These are phyloP conservation scores for Fusarium sp. DNA, from an alignment of 2,329 filamentous ascomycete genomes.

Conservation along the genomic window DNA sequence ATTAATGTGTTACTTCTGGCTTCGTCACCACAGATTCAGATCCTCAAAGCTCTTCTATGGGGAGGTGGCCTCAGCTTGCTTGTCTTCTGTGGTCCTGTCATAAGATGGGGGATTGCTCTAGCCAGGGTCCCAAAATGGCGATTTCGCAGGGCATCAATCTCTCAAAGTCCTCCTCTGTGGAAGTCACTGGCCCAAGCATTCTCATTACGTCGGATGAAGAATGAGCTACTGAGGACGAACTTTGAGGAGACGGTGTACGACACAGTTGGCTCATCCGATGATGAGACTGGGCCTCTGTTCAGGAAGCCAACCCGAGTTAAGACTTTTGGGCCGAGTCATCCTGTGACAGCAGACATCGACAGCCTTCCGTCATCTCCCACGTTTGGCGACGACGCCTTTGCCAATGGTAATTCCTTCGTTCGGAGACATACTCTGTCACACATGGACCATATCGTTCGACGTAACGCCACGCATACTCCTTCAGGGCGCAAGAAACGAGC, in stretches of 20 bases:
- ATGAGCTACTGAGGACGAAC: conserved; percentile 50
- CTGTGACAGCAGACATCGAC: conserved; percentile 22
- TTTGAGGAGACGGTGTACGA: conserved; percentile 51
- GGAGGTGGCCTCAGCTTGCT: conserved; percentile 83
- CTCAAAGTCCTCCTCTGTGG: conserved; percentile 52
- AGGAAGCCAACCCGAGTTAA: conserved; percentile 44
- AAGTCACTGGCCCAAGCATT: conserved; percentile 56
- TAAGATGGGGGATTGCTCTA: conserved; percentile 86
- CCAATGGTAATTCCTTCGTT: conserved; percentile 38
- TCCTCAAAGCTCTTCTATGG: conserved; percentile 89
- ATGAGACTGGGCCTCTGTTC: conserved; percentile 44
- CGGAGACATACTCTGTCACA: conserved; percentile 67
- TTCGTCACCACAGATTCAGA: conserved; percentile 83
- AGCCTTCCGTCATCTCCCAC: conserved; percentile 35
- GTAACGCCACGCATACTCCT: conserved; percentile 65
- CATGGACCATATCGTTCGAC: conserved; percentile 49
- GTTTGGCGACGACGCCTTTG: conserved; percentile 29
- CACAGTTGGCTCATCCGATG: conserved; percentile 48
- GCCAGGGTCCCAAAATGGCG: conserved; percentile 94
- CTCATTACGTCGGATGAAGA: conserved; percentile 62
- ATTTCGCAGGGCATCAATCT: conserved; percentile 70
- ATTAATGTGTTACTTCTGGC: conserved; percentile 86
- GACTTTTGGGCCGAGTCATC: conserved; percentile 45
- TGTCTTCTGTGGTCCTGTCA: conserved; percentile 77
- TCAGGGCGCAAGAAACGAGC: conserved; percentile 75